Evolutionary conservation across 306 rosid genomes (phyloP), one percentile per base, ranked within the genome.

Genomic region (Quercus engelmannii): DNA sequence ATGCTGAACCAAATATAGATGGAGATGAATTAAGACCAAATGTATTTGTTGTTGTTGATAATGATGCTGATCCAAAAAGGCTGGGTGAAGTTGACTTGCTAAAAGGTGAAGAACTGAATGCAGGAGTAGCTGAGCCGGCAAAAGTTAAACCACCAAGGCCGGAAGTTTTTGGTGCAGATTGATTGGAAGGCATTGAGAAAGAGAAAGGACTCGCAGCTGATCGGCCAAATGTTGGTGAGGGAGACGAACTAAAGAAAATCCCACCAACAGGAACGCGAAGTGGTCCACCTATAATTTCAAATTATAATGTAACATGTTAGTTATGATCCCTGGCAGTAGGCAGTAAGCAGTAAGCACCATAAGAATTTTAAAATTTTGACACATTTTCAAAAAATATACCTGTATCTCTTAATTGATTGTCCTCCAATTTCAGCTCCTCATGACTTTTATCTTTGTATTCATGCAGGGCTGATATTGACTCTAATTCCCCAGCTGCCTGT

Each of bases 371-470:
- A 19, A 23, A 49, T 30, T 55, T 65, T 56, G 55, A 68, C 10
- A 74, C 35, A 5, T 30, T 73, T 55, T 20, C 70, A 56, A 5
- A 52, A 30, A 58, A 38, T 5, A 3, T 4, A 91, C 99, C 96
- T 89, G 93, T 93, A 69, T 91, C 97, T 76, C 98, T 96, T 83
- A 77, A 26, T 80, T 96, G 99, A 89, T 96, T 93, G 86, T 96
- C 99, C 81, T 96, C 99, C 94, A 94, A 96, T 88, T 97, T 87
- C 70, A 93, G 90, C 86, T 96, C 98, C 78, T 95, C 99, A 0
- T 95, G 99, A 83, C 98, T 90, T 87, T 93, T 95, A 51, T 95
- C 98, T 81, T 87, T 96, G 89, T 89, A 96, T 67, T 76, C 63
- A 69, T 94, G 83, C 99, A 96, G 93, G 57, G 98, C 96, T 28